Evolutionary conservation across 192 early-diverging fungal genomes (phyloP), one percentile per base, ranked within the genome.

Genomic region (Umbelopsis ramanniana): DNA sequence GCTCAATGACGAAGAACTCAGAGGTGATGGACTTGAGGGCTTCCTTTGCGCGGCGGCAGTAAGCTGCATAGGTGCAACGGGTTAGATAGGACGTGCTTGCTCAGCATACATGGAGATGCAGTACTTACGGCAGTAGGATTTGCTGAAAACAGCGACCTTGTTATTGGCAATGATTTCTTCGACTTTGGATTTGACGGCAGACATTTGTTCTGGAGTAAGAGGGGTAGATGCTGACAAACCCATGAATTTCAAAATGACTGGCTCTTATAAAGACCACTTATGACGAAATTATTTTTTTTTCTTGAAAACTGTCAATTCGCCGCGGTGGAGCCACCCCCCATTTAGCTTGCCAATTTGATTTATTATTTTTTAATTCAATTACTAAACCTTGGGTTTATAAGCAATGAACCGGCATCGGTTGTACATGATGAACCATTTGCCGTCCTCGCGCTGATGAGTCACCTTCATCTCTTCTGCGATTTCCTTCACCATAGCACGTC

Each of bases 131-230:
- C 91, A 93, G 63, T 84, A 85, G 7, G 84, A 81, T 80, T 91
- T 97, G 77, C 91, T 91, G 82, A 95, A 95, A 50, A 96, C 88
- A 74, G 81, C 81, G 52, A 89, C 79, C 24, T 52, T 78, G 77
- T 89, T 83, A 67, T 79, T 81, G 54, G 70, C 67, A 52, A 86
- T 86, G 72, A 78, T 67, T 46, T 72, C 70, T 47, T 86, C 81
- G 72, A 86, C 79, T 63, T 76, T 54, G 37, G 76, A 29, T 70
- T 81, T 70, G 55, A 78, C 66, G 8, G 22, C 17, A 46, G 79
- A 46, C 72, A 81, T 81, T 72, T 70, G 78, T 72, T 84, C 80
- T 72, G 76, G 74, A 77, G 75, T 60, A 19, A 75, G 75, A 23
- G 40, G 40, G 11, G 55, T 26, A 21, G 52, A 54, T 38, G 81